Evolutionary conservation across 495 filamentous ascomycete species (phyloP), one percentile per base, ranked within the genome.

Genomic region (Penicillium parvum): DNA sequence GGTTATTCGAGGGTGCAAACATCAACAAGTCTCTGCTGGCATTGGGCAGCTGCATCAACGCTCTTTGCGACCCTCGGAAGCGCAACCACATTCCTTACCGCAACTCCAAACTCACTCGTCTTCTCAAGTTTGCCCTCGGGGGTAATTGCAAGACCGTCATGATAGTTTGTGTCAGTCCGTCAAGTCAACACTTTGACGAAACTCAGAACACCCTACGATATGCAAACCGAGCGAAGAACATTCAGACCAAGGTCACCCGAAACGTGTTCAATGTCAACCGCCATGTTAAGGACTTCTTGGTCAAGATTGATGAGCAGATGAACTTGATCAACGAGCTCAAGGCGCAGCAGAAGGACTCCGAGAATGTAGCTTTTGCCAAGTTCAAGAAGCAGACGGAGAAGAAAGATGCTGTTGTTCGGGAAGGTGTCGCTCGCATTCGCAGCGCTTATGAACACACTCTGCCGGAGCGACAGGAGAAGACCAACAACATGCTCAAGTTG

Each of bases 211-310:
- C 92, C 2, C 71, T 99, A 11, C 87, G 95, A 52, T 99, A 99
- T 62, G 92, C 92, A 40, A 96, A 99, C 63, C 75, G 92, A 46
- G 92, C 92, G 16, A 99, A 99, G 77, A 99, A 99, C 59, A 99
- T 99, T 58, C 95, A 99, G 71, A 99, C 92, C 15, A 99, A 99
- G 72, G 88, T 96, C 27, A 96, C 92, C 14, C 79, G 90, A 50
- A 99, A 99, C 60, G 94, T 96, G 2, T 97, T 92, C 72, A 99
- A 99, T 57, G 94, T 99, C 50, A 97, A 99, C 59, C 84, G 92
- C 37, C 92, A 99, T 68, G 92, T 99, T 36, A 99, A 97, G 70
- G 90, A 96, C 63, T 96, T 91, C 68, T 62, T 96, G 57, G 88
- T 94, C 69, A 96, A 96, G 76, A 96, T 94, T 72, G 90, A 95